A percentile compares a stretch with the other conserved stretches of the same genome.
Conservation (phyloP, 179 eudicot genomes). For the Nepenthes alata region DNA sequence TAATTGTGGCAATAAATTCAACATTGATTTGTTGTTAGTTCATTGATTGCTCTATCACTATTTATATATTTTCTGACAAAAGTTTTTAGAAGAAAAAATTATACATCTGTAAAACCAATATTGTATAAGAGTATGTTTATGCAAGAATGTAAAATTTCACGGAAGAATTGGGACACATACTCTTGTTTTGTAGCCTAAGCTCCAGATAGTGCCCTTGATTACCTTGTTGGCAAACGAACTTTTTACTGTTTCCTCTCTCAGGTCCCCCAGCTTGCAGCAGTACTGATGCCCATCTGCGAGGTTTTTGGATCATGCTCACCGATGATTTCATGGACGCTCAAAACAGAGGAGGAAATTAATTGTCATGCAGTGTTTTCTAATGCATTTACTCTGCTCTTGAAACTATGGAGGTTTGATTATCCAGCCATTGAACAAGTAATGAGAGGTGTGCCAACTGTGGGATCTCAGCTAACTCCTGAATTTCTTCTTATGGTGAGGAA, state of each 20-base stretch:
- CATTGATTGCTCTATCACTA: too few species aligned
- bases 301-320: conserved; percentile 89
- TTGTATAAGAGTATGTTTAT: too few species aligned
- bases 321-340: conserved; percentile 51
- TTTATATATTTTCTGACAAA: too few species aligned
- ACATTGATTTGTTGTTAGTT: too few species aligned
- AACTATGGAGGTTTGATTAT: conserved; percentile 83
- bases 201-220: too few species aligned
- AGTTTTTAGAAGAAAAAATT: too few species aligned
- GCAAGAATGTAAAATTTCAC: too few species aligned
- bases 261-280: conserved; percentile 91
- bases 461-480: conserved; percentile 81
- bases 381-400: conserved; percentile 88
- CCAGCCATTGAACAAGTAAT: conserved; percentile 69
- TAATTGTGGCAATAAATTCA: too few species aligned
- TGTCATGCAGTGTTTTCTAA: conserved; percentile 79
- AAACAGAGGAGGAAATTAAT: conserved; percentile 76
- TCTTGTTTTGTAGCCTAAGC: too few species aligned
- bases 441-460: conserved; percentile 78
- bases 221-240: neutral
- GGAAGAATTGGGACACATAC: too few species aligned
- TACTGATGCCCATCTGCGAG: conserved; percentile 91
- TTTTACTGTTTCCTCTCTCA: conserved; percentile 13
- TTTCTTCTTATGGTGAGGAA: conserved; percentile 75
- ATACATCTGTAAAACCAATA: too few species aligned